These are phyloP conservation scores for slime mould (Dictyostelium discoideum) DNA, from an alignment of 78 protist genomes.

Conservation along the genomic window DNA sequence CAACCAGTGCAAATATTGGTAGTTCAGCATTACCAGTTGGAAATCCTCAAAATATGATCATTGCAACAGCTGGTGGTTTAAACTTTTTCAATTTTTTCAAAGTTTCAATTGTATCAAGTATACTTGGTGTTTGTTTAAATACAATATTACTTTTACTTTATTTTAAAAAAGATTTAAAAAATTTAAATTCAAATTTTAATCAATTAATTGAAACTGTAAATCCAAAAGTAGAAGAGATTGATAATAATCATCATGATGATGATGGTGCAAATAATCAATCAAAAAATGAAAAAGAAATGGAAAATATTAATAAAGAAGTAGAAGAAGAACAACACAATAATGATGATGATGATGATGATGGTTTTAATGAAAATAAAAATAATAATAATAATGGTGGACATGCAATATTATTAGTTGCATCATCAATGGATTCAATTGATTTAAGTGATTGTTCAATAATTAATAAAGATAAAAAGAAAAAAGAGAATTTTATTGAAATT, in stretches of 20 bases:
- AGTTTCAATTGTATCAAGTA: slow-evolving; percentile 30
- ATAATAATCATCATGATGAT: too few relatives aligned
- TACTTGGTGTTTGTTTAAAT: slow-evolving; percentile 5
- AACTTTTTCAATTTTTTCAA: slow-evolving; percentile 25
- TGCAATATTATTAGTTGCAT: neutral
- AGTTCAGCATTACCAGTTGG: slow-evolving; percentile 45
- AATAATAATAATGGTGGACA: neutral
- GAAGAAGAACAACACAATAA: neutral
- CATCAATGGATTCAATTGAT: neutral
- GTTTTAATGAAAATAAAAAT: neutral
- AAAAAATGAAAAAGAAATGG: neutral
- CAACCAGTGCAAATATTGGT: slow-evolving; percentile 48
- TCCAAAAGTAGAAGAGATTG: neutral
- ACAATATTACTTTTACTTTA: neutral
- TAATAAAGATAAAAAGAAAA: too few relatives aligned
- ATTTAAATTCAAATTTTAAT: neutral
- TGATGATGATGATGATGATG: neutral
- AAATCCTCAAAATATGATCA: slow-evolving; percentile 66
- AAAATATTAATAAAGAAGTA: too few relatives aligned
- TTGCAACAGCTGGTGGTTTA: slow-evolving; percentile 27
- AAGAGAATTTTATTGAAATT: neutral
- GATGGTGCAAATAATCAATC: neutral
- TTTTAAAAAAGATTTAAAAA: slow-evolving; percentile 7
- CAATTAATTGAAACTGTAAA: neutral
- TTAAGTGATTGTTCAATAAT: neutral